Percentiles rank a stretch among this genome's conserved stretches.
Evolutionary conservation across 768 basidiomycete species (phyloP).

Genomic region (Mycena vulgaris): DNA sequence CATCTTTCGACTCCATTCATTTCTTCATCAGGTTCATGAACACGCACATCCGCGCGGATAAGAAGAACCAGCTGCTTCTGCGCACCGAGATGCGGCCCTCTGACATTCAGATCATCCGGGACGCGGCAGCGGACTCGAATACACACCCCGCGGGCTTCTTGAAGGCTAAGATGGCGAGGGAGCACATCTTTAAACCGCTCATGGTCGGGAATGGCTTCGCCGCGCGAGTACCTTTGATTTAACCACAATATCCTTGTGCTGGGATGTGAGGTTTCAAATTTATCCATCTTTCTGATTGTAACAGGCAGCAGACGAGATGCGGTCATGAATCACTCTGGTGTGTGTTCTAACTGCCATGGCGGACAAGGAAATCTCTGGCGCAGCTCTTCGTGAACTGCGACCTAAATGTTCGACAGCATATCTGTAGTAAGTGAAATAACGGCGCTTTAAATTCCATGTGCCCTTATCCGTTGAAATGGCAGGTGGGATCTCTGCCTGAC

Average conservation of each 20-base stretch:
- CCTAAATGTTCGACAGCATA: too few species aligned
- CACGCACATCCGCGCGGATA: constrained; percentile 14
- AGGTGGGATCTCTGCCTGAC: too few species aligned
- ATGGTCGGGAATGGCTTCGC: background rate
- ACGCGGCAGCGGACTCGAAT: background rate
- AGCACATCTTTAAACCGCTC: background rate
- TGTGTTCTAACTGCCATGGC: too few species aligned
- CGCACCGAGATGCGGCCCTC: constrained; percentile 17
- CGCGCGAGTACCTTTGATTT: background rate
- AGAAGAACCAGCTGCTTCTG: constrained; percentile 11
- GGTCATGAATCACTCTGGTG: too few species aligned
- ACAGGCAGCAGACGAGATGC: too few species aligned
- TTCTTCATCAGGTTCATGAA: constrained; percentile 13
- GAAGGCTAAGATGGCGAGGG: constrained; percentile 1
- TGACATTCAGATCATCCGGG: constrained; percentile 17
- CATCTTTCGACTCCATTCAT: background rate
- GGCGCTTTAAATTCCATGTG: too few species aligned
- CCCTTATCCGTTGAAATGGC: too few species aligned
- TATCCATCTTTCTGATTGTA: too few species aligned
- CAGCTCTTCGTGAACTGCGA: too few species aligned
- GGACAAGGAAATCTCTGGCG: too few species aligned
- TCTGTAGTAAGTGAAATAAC: too few species aligned
- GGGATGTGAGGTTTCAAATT: too few species aligned
- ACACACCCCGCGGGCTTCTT: background rate
- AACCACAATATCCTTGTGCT: background rate